phyloP scores from a whole-genome alignment of 1,139 yeast species.

The Saccharomyces hybrid region DNA sequence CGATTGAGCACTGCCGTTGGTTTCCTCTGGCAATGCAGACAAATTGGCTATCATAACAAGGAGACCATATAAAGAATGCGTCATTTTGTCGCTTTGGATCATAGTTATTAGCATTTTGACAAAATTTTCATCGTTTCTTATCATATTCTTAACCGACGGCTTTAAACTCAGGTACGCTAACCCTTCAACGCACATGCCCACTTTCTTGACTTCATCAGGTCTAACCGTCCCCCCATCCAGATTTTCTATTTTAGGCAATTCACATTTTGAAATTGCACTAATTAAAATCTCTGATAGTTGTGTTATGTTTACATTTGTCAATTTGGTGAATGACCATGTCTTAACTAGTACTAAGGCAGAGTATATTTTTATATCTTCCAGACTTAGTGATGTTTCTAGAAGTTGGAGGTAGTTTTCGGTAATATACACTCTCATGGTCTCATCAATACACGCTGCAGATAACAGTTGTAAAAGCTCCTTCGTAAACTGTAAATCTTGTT shows the following conservation, averaged over 20 bases:
- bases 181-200: slow-evolving; percentile 23
- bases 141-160: slow-evolving; percentile 17
- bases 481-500: slow-evolving; percentile 15
- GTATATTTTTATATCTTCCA: slow-evolving; percentile 13
- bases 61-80: slow-evolving; percentile 20
- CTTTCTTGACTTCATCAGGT: slow-evolving; percentile 10
- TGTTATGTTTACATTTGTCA: slow-evolving; percentile 17
- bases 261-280: slow-evolving; percentile 4
- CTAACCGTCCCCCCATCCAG: neutral
- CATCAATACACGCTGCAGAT: slow-evolving; percentile 29
- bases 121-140: slow-evolving; percentile 18
- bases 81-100: slow-evolving; percentile 5
- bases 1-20: slow-evolving; percentile 10
- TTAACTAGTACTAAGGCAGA: slow-evolving; percentile 28
- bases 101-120: slow-evolving; percentile 12
- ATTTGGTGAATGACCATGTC: slow-evolving; percentile 29
- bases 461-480: slow-evolving; percentile 17
- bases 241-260: neutral
- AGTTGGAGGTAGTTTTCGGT: slow-evolving; percentile 22
- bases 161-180: slow-evolving; percentile 28
- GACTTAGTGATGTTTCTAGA: slow-evolving; percentile 18
- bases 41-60: slow-evolving; percentile 26
- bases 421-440: slow-evolving; percentile 23
- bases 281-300: slow-evolving; percentile 17
- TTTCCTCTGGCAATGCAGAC: slow-evolving; percentile 16